Base-by-base conservation (phyloP, 2,329 filamentous ascomycete genomes). In the Fusarium avenaceum region DNA sequence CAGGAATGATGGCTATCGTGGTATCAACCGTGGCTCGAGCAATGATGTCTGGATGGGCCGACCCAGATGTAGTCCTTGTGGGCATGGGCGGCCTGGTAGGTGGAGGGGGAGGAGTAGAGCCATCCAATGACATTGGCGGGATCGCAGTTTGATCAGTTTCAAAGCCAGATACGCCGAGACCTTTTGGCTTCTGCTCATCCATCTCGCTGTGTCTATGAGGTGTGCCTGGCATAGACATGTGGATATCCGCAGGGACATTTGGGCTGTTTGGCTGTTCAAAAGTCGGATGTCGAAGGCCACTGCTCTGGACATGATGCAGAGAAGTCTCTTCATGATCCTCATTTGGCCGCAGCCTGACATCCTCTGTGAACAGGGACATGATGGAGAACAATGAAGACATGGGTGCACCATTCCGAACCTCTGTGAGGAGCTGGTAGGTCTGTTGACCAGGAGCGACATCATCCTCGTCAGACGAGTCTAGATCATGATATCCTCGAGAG, bases 331-430 rank as follows among this genome's bases (percentile, higher is more conserved):
- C 87, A 4, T 92, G 89, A n/a, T 90, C 87, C 6, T 92, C 89
- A n/a, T 90, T 89, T 1, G 90, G 87, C 22, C 89, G 88, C 33
- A 99, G 82, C 69, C 92, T 92, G 53, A 99, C 89, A 74, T 97
- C 94, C 77, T 99, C 96, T 4, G 96, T 99, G 76, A 99, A 99
- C 0, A 99, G 84, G 3, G 95, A 97, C 80, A 99, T 89, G 70
- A 99, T 97, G 1, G 96, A 98, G 79, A 99, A 99, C 3, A 99
- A 81, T 0, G 96, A 99, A 7, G 96, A 99, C 95, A 99, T 97
- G 2, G 96, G 95, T 2, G 96, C 94, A 15, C 96, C 96, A 74
- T 99, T 99, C 75, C 96, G 96, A 53, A 99, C 95, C 79, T 99
- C 96, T 0, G 96, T 99, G 54, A 99, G 84, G 39, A 99, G 86